phyloP scores from a whole-genome alignment of 140 eudicot species.

The Senecio squalidus region DNA sequence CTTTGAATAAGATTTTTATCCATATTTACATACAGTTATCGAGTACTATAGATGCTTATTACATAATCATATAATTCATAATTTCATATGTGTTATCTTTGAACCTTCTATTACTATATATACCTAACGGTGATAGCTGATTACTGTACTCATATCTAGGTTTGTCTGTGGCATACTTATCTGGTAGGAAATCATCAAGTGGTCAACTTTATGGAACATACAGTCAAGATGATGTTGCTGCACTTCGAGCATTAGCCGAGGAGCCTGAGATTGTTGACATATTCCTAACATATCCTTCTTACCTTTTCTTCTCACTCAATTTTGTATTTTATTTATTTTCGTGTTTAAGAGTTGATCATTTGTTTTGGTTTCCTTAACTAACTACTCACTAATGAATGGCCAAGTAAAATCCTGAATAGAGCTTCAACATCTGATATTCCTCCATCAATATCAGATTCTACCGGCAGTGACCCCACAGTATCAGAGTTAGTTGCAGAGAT shows the following conservation, averaged over 20 bases:
- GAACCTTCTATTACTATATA: too few relatives aligned
- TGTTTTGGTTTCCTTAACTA: constrained; percentile 46
- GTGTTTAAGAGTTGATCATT: not conserved
- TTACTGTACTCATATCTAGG: constrained; percentile 48
- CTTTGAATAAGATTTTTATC: too few relatives aligned
- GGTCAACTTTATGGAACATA: constrained; percentile 75
- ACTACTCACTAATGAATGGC: constrained; percentile 91
- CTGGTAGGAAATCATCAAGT: constrained; percentile 81
- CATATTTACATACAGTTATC: too few relatives aligned
- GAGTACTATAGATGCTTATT: too few relatives aligned
- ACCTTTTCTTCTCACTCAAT: not conserved
- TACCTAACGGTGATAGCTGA: constrained; percentile 38
- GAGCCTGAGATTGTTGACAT: constrained; percentile 90
- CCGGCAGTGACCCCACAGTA: constrained; percentile 56
- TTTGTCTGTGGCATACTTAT: constrained; percentile 87
- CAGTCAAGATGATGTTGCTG: constrained; percentile 91
- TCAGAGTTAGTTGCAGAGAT: constrained; percentile 90
- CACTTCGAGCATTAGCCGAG: constrained; percentile 87
- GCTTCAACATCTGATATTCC: constrained; percentile 58
- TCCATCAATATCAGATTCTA: constrained; percentile 51
- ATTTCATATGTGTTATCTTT: too few relatives aligned
- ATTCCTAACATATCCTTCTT: constrained; percentile 90
- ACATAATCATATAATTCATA: too few relatives aligned
- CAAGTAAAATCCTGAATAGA: constrained; percentile 64
- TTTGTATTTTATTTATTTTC: not conserved